Conservation (phyloP, 2,329 filamentous ascomycete genomes). For the Truncatella angustata region DNA sequence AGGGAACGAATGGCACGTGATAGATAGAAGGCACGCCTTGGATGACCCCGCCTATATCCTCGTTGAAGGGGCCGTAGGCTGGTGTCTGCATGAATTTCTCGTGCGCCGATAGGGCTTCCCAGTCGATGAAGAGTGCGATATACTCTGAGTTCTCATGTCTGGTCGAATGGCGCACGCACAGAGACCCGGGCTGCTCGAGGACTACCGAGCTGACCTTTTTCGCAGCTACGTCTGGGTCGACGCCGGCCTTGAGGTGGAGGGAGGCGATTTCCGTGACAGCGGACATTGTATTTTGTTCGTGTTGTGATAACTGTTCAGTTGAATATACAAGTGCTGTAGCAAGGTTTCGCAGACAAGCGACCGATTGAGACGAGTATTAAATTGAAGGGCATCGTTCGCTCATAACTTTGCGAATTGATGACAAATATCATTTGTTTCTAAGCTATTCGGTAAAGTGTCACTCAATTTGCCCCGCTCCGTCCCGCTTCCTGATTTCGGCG, state of each 20-base stretch:
- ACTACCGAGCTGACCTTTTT: slow-evolving; percentile 12
- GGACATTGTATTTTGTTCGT: slow-evolving; percentile 15
- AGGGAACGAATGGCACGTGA: slow-evolving; percentile 20
- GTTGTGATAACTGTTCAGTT: no score
- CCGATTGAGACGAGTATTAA: no score
- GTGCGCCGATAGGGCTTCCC: slow-evolving; percentile 19
- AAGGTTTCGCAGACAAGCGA: no score
- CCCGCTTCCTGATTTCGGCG: no score
- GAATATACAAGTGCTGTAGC: no score
- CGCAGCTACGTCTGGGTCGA: slow-evolving; percentile 5
- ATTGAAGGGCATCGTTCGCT: no score
- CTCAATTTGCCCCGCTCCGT: no score
- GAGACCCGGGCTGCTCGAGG: slow-evolving; percentile 17
- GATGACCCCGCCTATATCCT: slow-evolving; percentile 8
- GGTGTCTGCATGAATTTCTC: slow-evolving; percentile 15
- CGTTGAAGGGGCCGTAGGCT: slow-evolving; percentile 15
- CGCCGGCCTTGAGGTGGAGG: slow-evolving; percentile 14
- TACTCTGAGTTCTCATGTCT: slow-evolving; percentile 12
- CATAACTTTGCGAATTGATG: no score
- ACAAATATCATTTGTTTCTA: no score
- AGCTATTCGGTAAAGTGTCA: no score
- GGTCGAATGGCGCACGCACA: slow-evolving; percentile 17
- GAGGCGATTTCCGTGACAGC: slow-evolving; percentile 23
- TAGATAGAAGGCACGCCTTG: slow-evolving; percentile 9
- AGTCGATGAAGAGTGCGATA: slow-evolving; percentile 22